These are phyloP conservation scores for Nicotiana noctiflora DNA, from an alignment of 257 asterid species.

Conservation along the genomic window DNA sequence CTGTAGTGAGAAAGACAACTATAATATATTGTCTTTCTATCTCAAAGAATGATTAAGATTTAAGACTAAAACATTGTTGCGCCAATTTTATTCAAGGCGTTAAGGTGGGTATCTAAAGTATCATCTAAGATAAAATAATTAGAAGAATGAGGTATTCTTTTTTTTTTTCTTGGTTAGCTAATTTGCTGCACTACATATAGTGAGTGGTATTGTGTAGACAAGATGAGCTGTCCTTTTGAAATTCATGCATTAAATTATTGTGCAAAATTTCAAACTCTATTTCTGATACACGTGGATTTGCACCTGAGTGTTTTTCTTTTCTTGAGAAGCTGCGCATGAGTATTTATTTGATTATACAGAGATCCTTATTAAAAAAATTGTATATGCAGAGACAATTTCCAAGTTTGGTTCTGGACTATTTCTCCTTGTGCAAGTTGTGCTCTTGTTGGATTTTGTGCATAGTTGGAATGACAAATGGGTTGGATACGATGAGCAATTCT, in stretches of 20 bases:
- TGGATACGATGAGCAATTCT: conserved; percentile 85
- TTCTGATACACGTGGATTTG: background rate
- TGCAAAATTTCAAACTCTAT: background rate
- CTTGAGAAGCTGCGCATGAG: background rate
- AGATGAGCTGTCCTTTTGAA: conserved; percentile 1
- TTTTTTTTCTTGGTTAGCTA: background rate
- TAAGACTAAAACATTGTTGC: background rate
- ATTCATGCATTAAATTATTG: conserved; percentile 1
- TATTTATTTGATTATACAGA: conserved; percentile 39
- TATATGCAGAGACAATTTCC: conserved; percentile 69
- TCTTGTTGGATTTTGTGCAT: conserved; percentile 82
- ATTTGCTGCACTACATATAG: background rate
- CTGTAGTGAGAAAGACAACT: no score
- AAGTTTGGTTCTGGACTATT: conserved; percentile 91
- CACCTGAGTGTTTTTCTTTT: background rate
- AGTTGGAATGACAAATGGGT: conserved; percentile 98
- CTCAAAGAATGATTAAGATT: background rate
- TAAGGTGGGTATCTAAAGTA: background rate
- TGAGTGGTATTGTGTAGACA: no score
- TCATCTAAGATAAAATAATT: no score
- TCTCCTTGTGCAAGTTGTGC: conserved; percentile 94
- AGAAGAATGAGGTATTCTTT: background rate
- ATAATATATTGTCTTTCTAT: no score
- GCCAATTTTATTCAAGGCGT: background rate
- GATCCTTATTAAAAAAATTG: conserved; percentile 4